Base-by-base conservation (phyloP, 176 grass and related monocot genomes). In the Avena sativa region DNA sequence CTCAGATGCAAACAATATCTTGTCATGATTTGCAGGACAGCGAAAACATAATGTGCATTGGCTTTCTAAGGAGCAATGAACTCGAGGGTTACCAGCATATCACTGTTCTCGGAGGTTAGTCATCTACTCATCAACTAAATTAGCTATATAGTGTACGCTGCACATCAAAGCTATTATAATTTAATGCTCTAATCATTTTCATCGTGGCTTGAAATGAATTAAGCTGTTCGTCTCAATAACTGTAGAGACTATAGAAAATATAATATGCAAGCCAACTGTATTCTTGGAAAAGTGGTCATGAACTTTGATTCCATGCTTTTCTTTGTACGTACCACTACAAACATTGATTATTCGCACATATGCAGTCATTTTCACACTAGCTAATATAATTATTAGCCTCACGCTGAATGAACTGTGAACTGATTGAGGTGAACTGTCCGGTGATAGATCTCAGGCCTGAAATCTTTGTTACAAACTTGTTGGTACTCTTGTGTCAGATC, bases 51-150 rank as follows among this genome's bases (percentile, higher is more conserved):
- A 94, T 88, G 91, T 95, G 96, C 85, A 94, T 98, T 84, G 96
- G 93, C 59, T 98, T 93, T 92, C 88, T 89, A 93, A 95, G 82
- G 68, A 98, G 90, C 81, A 88, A 95, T 84, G 91, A 17, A 5
- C 30, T 69, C 15, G 66, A 69, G 15, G 32, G 32, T 38, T 69
- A 38, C 66, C 6, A 38, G 32, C 66, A 87, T 49, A 91, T 88
- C 76, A 98, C 81, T 82, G 94, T 98, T 81, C 76, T 98, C 2
- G 93, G 96, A 98, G 96, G 96, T 98, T 88, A 81, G 65, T 57
- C 58, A 48, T 88, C 32, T 34, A 16, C 64, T 30, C 28, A 62
- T 84, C 13, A 21, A 69, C 36, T 57, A 23, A 48, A 61, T 52
- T 70, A 85, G 43, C 8, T 19, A 55, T 1, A 53, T 53, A 68